Evolutionary conservation across 2,329 filamentous ascomycete genomes (phyloP), one percentile per base, ranked within the genome.

Genomic region (Penicillium sp.): DNA sequence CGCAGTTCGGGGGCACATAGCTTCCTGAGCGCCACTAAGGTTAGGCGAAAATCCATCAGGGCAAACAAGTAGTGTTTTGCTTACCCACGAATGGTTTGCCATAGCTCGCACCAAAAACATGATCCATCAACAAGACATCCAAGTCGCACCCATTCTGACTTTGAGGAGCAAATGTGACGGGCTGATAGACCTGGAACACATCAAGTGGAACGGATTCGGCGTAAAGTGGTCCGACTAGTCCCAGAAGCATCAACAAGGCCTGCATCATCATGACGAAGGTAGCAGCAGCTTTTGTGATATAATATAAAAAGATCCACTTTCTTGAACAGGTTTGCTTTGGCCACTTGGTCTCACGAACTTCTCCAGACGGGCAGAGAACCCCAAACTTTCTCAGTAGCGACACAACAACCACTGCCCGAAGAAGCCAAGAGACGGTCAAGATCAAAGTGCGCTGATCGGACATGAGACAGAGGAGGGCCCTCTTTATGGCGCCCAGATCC

Each of bases 41-140:
- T 58, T 20, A 57, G 55, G 45, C 4, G 11, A 5, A 45, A 20
- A 6, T 11, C 51, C 10, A 59, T 22, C 41, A 43, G 2, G 14
- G 11, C 11, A 10, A 25, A 17, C 17, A 5, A 15, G 4, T 17
- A 7, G 15, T 28, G 37, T 38, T n/a, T 4, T 22, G 76, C 83
- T 76, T 78, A 86, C 89, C 88, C 66, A 92, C 81, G 71, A 87
- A 93, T 1, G 90, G 90, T 37, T 82, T 72, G n/a, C 87, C 88
- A 71, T 92, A 93, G 63, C 89, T 92, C 63, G 78, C 84, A 11
- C 80, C 89, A 78, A 94, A 94, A 0, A 84, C 82, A 75, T 92
- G 83, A 3, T 87, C 78, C 85, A 92, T 90, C 57, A 94, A 75
- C n/a, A 84, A 75, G 41, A 86, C 71, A 45, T 73, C 63, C n/a